These are phyloP conservation scores for Nephelium lappaceum DNA, from an alignment of 345 rosid genomes.

Conservation along the genomic window DNA sequence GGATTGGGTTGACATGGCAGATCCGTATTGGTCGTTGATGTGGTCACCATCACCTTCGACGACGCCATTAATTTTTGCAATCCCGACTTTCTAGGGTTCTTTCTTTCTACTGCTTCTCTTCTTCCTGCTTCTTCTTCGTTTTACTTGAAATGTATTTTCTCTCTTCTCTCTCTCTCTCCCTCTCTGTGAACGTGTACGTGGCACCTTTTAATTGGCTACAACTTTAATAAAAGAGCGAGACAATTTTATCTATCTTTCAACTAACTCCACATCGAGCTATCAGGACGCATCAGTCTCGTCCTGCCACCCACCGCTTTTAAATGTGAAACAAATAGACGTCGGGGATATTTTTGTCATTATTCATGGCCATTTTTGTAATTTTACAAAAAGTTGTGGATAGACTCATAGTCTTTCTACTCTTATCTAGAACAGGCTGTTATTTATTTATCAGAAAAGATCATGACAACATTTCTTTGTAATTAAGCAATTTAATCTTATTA, in stretches of 20 bases:
- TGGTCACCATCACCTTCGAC: conserved; percentile 48
- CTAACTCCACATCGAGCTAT: background rate
- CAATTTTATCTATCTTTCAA: background rate
- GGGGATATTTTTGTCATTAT: too few species aligned
- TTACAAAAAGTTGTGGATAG: too few species aligned
- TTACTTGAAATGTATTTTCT: background rate
- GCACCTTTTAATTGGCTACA: background rate
- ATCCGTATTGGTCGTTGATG: conserved; percentile 51
- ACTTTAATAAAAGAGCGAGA: background rate
- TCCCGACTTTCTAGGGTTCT: background rate
- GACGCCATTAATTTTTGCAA: conserved; percentile 37
- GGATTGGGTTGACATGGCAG: conserved; percentile 49
- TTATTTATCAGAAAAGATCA: too few species aligned
- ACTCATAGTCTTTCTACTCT: too few species aligned
- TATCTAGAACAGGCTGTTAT: too few species aligned
- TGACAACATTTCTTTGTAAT: too few species aligned
- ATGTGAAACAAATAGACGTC: too few species aligned
- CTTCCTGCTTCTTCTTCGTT: background rate
- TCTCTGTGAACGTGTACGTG: background rate
- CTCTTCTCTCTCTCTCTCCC: too few species aligned
- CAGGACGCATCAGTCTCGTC: background rate
- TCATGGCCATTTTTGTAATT: too few species aligned
- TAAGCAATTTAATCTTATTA: too few species aligned
- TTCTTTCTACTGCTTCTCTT: background rate
- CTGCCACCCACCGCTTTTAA: too few species aligned